Evolutionary conservation across 345 rosid species (phyloP), one percentile per base, ranked within the genome.

Genomic region (Cardamine resedifolia): DNA sequence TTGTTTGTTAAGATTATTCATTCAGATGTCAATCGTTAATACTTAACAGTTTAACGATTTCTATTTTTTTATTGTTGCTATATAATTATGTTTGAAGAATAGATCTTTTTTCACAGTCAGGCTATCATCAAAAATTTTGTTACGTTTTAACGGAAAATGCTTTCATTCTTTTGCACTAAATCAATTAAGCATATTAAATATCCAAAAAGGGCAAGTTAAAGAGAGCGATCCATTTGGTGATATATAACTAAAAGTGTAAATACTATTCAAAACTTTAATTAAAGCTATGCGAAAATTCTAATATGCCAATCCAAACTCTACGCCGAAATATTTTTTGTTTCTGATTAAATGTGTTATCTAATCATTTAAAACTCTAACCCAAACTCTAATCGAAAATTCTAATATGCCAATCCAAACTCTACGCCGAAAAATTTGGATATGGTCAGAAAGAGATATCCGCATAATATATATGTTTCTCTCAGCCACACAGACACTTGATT

Each of bases 391-490:
- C 3, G 60, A 74, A 74, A 38, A 49, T 58, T 74, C 67, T 21
- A 58, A 28, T 61, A 38, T 48, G 68, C 15, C 28, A 50, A 66
- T 39, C 55, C 55, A 66, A 57, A 56, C 60, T 30, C 27, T 24
- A 34, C 51, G 51, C 72, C 43, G 33, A 48, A 16, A 24, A 15
- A 14, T 18, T 36, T n/a, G 12, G 41, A 65, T 58, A 45, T 66
- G 78, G 72, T 74, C 52, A n/a, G 63, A 59, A 43, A 74, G 30
- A 66, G 73, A 59, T 55, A 66, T 44, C 73, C 73, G 68, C 63
- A 50, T 28, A 67, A 10, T 39, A 39, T 74, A 15, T 20, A 41
- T 67, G 65, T 24, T 65, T 47, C 23, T 66, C 66, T 58, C 66
- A 57, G 41, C 77, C 66, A 73, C 72, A 47, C 31, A 55, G 18